phyloP scores from a whole-genome alignment of 2,329 filamentous ascomycete species.

The Fusarium veterinarium region DNA sequence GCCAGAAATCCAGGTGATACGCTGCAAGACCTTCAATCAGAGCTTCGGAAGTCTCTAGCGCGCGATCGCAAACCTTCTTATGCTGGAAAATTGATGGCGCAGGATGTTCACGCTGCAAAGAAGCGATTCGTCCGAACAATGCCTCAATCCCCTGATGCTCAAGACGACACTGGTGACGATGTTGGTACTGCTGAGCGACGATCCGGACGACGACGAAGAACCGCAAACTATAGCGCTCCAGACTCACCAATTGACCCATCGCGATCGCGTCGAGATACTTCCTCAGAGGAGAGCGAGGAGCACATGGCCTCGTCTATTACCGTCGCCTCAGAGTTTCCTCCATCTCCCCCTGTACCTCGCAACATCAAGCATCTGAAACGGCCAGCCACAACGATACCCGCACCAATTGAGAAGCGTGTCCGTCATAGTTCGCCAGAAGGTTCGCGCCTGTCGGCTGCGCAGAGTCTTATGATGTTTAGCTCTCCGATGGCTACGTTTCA shows the following conservation, averaged over 20 bases:
- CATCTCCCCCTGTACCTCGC: slow-evolving; percentile 41
- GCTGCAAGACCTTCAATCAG: slow-evolving; percentile 42
- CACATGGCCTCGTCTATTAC: slow-evolving; percentile 44
- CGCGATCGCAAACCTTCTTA: slow-evolving; percentile 47
- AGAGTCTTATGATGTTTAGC: slow-evolving; percentile 47
- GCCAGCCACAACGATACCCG: slow-evolving; percentile 32
- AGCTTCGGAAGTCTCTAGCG: slow-evolving; percentile 44
- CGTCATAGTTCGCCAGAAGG: slow-evolving; percentile 44
- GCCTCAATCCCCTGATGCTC: slow-evolving; percentile 40
- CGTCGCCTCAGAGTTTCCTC: slow-evolving; percentile 42
- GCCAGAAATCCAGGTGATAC: slow-evolving; percentile 42
- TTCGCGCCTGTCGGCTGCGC: slow-evolving; percentile 44
- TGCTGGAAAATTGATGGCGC: slow-evolving; percentile 45
- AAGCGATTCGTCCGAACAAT: slow-evolving; percentile 43
- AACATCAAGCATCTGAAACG: slow-evolving; percentile 40
- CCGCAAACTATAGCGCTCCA: slow-evolving; percentile 36
- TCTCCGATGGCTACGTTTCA: slow-evolving; percentile 46
- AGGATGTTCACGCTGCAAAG: slow-evolving; percentile 46
- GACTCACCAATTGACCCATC: slow-evolving; percentile 33
- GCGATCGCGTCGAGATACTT: slow-evolving; percentile 32
- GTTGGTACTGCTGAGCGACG: slow-evolving; percentile 34
- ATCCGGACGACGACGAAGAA: slow-evolving; percentile 37
- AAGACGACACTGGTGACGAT: slow-evolving; percentile 36
- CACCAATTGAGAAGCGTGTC: slow-evolving; percentile 39
- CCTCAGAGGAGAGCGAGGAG: slow-evolving; percentile 42